Conservation (phyloP, 2,329 filamentous ascomycete species). For the Aureobasidium sp. region DNA sequence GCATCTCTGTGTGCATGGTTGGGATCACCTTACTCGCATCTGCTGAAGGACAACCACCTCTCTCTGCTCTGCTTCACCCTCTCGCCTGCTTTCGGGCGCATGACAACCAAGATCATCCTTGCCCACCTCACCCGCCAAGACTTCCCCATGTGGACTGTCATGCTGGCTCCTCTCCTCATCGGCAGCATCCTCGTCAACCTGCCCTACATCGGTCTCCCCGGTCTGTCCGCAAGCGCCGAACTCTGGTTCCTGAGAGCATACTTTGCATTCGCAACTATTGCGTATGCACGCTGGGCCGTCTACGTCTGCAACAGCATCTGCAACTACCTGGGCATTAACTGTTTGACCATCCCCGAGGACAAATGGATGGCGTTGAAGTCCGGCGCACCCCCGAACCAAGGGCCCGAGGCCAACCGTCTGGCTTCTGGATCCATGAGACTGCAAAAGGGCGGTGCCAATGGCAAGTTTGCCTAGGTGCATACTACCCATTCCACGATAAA, state of each 20-base stretch:
- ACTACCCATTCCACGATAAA: background rate
- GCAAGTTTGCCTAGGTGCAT: background rate
- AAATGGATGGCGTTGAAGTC: slow-evolving; percentile 18
- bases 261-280: slow-evolving; percentile 71
- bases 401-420: background rate
- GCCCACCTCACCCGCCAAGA: slow-evolving; percentile 88
- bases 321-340: slow-evolving; percentile 85
- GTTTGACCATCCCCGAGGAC: slow-evolving; percentile 63
- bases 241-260: slow-evolving; percentile 76
- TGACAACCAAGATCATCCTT: slow-evolving; percentile 98
- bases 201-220: slow-evolving; percentile 62
- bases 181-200: slow-evolving; percentile 78
- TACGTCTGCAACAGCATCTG: slow-evolving; percentile 88
- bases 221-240: slow-evolving; percentile 55
- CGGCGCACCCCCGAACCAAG: background rate
- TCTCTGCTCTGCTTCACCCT: slow-evolving; percentile 88
- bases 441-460: slow-evolving; percentile 4
- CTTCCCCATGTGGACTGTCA: slow-evolving; percentile 93
- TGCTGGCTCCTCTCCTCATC: slow-evolving; percentile 77
- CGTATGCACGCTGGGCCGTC: slow-evolving; percentile 89
- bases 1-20: slow-evolving; percentile 71
- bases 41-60: slow-evolving; percentile 77
- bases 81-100: slow-evolving; percentile 93
- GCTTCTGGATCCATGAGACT: background rate
- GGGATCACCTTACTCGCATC: slow-evolving; percentile 75